Conservation (phyloP, 176 grass and related monocot genomes). For the Leersia perrieri region DNA sequence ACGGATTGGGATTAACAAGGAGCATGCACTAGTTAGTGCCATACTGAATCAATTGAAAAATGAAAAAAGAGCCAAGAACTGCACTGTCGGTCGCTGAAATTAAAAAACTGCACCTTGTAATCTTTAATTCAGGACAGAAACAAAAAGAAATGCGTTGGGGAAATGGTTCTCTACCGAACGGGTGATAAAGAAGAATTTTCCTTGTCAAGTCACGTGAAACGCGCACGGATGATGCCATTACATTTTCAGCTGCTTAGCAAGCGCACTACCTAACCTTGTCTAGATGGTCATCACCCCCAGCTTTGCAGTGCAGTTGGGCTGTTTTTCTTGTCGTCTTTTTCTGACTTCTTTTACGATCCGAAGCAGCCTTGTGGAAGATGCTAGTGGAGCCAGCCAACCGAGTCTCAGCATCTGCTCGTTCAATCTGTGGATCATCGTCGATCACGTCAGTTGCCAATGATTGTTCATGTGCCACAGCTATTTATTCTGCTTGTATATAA, state of each 20-base stretch:
- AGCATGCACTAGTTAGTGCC: neutral
- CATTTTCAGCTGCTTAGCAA: neutral
- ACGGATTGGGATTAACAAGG: neutral
- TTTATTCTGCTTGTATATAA: neutral
- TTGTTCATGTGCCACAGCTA: neutral
- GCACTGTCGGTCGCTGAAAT: neutral
- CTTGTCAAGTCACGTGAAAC: slow-evolving; percentile 39
- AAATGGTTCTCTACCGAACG: slow-evolving; percentile 36
- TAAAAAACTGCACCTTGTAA: neutral
- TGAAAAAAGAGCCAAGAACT: neutral
- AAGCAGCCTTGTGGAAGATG: slow-evolving; percentile 11
- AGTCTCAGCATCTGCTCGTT: neutral
- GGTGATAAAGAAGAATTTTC: slow-evolving; percentile 16
- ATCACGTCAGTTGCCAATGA: slow-evolving; percentile 8
- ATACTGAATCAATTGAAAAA: neutral
- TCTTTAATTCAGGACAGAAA: neutral
- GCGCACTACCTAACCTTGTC: slow-evolving; percentile 13
- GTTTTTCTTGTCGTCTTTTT: neutral
- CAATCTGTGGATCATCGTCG: neutral
- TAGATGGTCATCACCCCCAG: neutral
- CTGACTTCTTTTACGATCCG: neutral
- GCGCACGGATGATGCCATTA: neutral
- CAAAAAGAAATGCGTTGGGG: neutral
- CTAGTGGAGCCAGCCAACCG: neutral
- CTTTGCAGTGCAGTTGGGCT: neutral